Percentiles rank a stretch among this genome's conserved stretches.
These are phyloP conservation scores for Cryptomeria japonica DNA, from an alignment of 75 land plant species.

Conservation along the genomic window DNA sequence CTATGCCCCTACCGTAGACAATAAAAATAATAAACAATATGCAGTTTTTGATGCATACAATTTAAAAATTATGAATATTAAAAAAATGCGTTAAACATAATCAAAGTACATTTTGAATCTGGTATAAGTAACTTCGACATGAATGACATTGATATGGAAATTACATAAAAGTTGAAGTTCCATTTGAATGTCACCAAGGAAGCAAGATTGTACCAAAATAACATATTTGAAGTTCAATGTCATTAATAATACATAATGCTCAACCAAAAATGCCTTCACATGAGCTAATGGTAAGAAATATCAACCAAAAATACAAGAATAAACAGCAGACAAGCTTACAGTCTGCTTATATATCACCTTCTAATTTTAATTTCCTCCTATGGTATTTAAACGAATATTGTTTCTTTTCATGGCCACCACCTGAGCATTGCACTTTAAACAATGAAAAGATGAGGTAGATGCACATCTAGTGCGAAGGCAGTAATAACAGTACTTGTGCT, in stretches of 20 bases:
- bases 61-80: not conserved
- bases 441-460: conserved; percentile 58
- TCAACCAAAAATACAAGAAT: not conserved
- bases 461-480: conserved; percentile 82
- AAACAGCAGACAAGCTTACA: not conserved
- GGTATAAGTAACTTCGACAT: not conserved
- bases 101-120: not conserved
- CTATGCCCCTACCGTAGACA: not conserved
- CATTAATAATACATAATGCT: not conserved
- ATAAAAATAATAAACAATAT: not conserved
- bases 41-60: not conserved
- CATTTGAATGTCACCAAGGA: not conserved
- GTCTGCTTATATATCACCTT: not conserved
- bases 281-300: not conserved
- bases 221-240: not conserved
- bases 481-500: conserved; percentile 77
- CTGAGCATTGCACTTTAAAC: conserved; percentile 71
- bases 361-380: not conserved
- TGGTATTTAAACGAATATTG: not conserved
- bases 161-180: not conserved
- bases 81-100: not conserved
- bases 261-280: not conserved
- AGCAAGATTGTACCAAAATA: not conserved
- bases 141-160: not conserved
- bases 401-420: conserved; percentile 79